Evolutionary conservation across 169 alveolate species (phyloP).

Genomic region (Cryptosporidium meleagridis): DNA sequence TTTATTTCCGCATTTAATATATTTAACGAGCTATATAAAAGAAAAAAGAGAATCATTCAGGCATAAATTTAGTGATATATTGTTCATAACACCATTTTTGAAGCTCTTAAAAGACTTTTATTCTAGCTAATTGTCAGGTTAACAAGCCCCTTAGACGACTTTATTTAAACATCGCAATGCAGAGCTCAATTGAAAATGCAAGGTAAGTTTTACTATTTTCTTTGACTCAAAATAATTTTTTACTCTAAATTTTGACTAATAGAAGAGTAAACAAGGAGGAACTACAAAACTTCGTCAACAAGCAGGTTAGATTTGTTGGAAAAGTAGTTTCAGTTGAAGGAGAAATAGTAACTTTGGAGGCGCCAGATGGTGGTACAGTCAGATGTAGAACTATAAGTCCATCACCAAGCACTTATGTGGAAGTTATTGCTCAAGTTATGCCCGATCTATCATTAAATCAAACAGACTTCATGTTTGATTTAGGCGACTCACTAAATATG

Average conservation of each 20-base stretch:
- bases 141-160: neutral
- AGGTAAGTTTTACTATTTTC: slow-evolving; percentile 27
- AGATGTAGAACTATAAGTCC: slow-evolving; percentile 64
- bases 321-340: slow-evolving; percentile 62
- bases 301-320: slow-evolving; percentile 72
- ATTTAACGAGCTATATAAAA: neutral
- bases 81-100: neutral
- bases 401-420: slow-evolving; percentile 70
- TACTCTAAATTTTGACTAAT: neutral
- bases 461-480: slow-evolving; percentile 71
- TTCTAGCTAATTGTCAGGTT: neutral
- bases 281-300: slow-evolving; percentile 52
- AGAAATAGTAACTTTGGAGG: slow-evolving; percentile 47
- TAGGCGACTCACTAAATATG: slow-evolving; percentile 65
- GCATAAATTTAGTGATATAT: neutral
- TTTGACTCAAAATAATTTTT: neutral
- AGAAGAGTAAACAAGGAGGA: slow-evolving; percentile 59
- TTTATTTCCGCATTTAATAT: neutral
- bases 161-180: slow-evolving; percentile 2
- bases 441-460: slow-evolving; percentile 52
- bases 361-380: slow-evolving; percentile 74
- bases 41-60: neutral
- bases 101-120: neutral
- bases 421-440: slow-evolving; percentile 73
- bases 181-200: slow-evolving; percentile 65